phyloP scores from a whole-genome alignment of 1,284 basidiomycete species.

The Stereum hirsutum region DNA sequence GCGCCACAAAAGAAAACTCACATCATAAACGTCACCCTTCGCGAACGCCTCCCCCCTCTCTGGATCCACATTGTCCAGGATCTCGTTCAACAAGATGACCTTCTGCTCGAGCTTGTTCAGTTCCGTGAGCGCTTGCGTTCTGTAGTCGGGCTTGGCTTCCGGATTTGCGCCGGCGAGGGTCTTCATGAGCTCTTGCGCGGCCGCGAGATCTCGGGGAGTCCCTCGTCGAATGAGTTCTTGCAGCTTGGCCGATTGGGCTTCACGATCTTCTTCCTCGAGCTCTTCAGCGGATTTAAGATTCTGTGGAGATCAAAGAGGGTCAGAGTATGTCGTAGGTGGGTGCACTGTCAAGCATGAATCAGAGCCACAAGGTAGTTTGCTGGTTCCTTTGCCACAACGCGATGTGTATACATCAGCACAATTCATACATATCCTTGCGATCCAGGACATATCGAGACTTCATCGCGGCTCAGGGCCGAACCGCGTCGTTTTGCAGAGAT shows the following conservation, averaged over 20 bases:
- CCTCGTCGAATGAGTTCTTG: conserved; percentile 97
- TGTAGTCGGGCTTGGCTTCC: conserved; percentile 89
- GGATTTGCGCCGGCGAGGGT: conserved; percentile 92
- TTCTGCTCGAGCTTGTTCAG: conserved; percentile 94
- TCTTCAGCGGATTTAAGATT: conserved; percentile 93
- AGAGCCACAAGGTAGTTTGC: no score
- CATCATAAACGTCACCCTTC: conserved; percentile 92
- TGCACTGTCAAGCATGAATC: no score
- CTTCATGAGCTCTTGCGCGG: conserved; percentile 98
- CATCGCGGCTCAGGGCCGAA: no score
- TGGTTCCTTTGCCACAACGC: no score
- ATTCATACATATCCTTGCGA: no score
- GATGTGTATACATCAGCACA: no score
- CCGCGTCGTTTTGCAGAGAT: no score
- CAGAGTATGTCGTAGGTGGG: no score
- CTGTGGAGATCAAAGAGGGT: no score
- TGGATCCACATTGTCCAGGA: conserved; percentile 88
- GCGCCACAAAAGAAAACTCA: conserved; percentile 24
- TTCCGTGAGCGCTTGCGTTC: conserved; percentile 81
- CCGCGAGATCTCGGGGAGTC: conserved; percentile 90
- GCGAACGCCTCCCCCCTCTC: conserved; percentile 65
- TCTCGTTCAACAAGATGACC: conserved; percentile 90
- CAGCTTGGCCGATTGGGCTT: conserved; percentile 93
- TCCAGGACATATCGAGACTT: no score
- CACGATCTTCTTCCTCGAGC: conserved; percentile 92